phyloP scores from a whole-genome alignment of 257 asterid species.

The Solanum peruvianum region DNA sequence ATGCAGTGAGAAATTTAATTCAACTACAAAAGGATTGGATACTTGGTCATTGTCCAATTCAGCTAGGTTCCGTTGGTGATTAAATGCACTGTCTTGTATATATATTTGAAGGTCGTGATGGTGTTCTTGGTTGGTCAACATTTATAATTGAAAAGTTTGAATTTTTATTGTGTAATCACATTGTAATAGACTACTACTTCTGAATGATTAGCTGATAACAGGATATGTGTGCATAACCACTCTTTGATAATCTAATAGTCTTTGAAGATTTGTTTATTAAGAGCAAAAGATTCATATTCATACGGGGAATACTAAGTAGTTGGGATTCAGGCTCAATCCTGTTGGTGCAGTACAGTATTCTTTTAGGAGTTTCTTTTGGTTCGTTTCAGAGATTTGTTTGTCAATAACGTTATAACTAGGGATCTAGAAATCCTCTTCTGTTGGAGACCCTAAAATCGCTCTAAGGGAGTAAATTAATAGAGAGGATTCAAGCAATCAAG shows the following conservation, averaged over 20 bases:
- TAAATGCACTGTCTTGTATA: too few relatives aligned
- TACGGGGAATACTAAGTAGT: neutral
- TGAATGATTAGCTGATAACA: neutral
- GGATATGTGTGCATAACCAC: too few relatives aligned
- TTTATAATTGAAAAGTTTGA: neutral
- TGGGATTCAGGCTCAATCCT: neutral
- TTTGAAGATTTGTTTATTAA: neutral
- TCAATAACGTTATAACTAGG: neutral
- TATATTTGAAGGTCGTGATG: neutral
- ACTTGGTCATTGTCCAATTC: neutral
- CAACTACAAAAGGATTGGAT: neutral
- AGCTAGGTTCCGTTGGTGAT: too few relatives aligned
- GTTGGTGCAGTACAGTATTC: neutral
- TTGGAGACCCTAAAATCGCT: neutral
- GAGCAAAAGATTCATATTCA: neutral
- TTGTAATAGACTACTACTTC: neutral
- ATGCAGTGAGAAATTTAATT: neutral
- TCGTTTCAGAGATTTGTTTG: neutral
- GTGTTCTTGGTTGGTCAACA: neutral
- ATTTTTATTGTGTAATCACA: neutral
- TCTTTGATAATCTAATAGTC: neutral
- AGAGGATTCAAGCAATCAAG: neutral
- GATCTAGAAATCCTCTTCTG: neutral
- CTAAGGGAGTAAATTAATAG: neutral
- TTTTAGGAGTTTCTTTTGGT: neutral